Base-by-base conservation (phyloP, 768 basidiomycete species). In the Lepiota venenata region DNA sequence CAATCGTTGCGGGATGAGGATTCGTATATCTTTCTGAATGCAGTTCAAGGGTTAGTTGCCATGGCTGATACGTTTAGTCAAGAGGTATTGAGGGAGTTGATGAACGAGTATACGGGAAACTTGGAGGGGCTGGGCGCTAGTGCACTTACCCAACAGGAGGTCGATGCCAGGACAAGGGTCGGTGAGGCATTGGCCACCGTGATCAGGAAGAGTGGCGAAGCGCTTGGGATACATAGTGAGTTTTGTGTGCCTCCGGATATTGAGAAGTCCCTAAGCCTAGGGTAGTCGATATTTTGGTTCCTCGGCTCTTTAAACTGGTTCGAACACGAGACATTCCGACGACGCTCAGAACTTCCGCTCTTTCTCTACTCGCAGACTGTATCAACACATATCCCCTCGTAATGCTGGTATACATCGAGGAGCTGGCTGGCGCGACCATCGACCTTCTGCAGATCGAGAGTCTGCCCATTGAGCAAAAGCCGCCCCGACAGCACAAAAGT, bases 1-100 rank as follows among this genome's bases (percentile, higher is more conserved):
- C 84, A 91, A 63, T 80, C 85, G 0, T 69, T 95, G 4, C 88
- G 92, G 63, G 93, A 97, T 57, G 89, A 94, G 37, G 96, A 98
- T 63, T 93, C 91, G n/a, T 98, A 93, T 67, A 84, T 98, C 51
- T 98, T 93, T 64, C 73, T 98, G 49, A 93, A 93, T 63, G 93
- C 90, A 0, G 87, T 96, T 12, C 91, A 94, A 62, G 95, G 95
- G 0, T 76, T 98, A 1, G 81, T 87, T n/a, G 83, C 80, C 3
- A 85, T 98, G 80, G 93, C 88, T 0, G 86, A 93, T 61, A 75
- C 74, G 1, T 83, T 85, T 56, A 91, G 91, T 2, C 81, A 79
- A 58, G 86, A 91, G 10, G 85, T 94, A 11, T 66, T 95, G 7
- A 73, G 74, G 52, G 72, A 75, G 4, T 74, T 97, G 21, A 69